Conservation (phyloP, 176 grass and related monocot species). For the Aegilops speltoides region DNA sequence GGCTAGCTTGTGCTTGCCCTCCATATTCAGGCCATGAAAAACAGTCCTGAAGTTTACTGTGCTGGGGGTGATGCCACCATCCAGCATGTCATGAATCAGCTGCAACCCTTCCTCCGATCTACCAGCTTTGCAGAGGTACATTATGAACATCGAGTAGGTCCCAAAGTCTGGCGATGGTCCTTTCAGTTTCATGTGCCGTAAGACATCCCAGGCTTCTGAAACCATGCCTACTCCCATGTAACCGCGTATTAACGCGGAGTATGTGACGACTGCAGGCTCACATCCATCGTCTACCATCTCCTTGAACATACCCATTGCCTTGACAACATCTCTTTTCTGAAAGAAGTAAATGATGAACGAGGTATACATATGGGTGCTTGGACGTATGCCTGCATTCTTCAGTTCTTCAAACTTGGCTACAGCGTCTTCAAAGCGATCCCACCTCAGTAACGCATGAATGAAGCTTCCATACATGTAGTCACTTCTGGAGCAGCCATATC, state of each 20-base stretch:
- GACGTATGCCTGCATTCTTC: slow-evolving; percentile 59
- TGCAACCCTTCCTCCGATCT: slow-evolving; percentile 65
- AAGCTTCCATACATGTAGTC: slow-evolving; percentile 77
- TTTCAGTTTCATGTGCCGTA: slow-evolving; percentile 67
- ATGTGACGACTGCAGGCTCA: slow-evolving; percentile 66
- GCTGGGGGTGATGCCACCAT: slow-evolving; percentile 70
- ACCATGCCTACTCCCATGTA: slow-evolving; percentile 75
- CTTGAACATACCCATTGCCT: slow-evolving; percentile 60
- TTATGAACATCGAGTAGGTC: slow-evolving; percentile 89
- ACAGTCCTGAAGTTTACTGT: slow-evolving; percentile 71
- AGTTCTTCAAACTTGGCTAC: slow-evolving; percentile 71
- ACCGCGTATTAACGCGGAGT: slow-evolving; percentile 73
- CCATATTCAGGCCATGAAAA: slow-evolving; percentile 75
- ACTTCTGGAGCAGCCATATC: slow-evolving; percentile 53
- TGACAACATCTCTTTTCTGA: slow-evolving; percentile 59
- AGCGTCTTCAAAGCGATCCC: slow-evolving; percentile 51
- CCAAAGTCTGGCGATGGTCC: slow-evolving; percentile 81
- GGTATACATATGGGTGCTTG: slow-evolving; percentile 60
- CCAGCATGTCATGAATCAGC: slow-evolving; percentile 70
- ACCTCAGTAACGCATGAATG: slow-evolving; percentile 70
- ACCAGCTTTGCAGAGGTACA: slow-evolving; percentile 69
- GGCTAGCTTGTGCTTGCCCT: slow-evolving; percentile 73
- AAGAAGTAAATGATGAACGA: slow-evolving; percentile 83
- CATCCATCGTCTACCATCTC: slow-evolving; percentile 67
- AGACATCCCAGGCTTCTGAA: slow-evolving; percentile 73